Percentiles rank a stretch among this genome's conserved stretches.
Conservation (phyloP, 140 eudicot genomes). For the Anethum foeniculum region DNA sequence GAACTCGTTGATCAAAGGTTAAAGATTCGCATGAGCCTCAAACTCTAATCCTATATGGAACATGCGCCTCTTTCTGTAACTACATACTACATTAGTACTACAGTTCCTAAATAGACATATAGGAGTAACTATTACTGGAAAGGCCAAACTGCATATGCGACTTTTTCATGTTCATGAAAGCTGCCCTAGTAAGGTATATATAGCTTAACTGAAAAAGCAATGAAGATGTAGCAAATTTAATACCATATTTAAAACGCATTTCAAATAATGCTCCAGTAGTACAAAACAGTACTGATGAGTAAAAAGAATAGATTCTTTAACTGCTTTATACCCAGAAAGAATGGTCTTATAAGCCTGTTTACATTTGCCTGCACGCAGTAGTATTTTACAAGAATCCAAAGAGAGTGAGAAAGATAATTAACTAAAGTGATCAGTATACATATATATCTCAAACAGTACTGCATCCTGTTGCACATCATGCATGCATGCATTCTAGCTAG, state of each 20-base stretch:
- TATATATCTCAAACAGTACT: neutral
- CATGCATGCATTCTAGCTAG: neutral
- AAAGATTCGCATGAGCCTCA: no score
- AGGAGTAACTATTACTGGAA: neutral
- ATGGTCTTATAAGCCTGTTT: constrained; percentile 2
- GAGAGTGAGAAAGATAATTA: neutral
- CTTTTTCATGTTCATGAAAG: neutral
- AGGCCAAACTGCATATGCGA: neutral
- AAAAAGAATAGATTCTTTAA: neutral
- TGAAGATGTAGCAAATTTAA: neutral
- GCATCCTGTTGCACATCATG: neutral
- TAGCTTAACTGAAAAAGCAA: neutral
- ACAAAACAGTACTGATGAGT: neutral
- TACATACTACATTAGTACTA: neutral
- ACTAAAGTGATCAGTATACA: no score
- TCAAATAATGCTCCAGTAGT: neutral
- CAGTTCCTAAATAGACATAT: neutral
- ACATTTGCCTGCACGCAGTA: neutral
- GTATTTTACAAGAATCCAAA: neutral
- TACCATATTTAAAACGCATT: neutral
- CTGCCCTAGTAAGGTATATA: neutral
- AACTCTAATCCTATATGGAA: no score
- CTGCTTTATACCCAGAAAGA: neutral
- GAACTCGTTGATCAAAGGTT: no score
- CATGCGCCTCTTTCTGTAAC: neutral